Evolutionary conservation across 805 yeast genomes (phyloP), one percentile per base, ranked within the genome.

Genomic region (Clavispora santaluciae): DNA sequence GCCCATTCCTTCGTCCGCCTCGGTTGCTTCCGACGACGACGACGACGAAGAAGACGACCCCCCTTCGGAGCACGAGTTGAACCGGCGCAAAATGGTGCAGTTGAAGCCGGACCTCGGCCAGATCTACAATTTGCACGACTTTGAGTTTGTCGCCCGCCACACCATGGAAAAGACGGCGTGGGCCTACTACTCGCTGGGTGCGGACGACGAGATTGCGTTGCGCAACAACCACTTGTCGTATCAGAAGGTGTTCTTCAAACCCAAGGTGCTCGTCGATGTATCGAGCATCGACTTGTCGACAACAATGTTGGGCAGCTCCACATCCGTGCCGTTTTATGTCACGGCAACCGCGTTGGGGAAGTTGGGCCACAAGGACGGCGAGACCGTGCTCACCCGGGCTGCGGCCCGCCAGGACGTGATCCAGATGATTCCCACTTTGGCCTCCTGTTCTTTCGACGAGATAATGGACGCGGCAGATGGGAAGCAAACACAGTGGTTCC

Each of bases 91-190:
- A 11, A 33, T 40, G 26, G 12, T 54, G 25, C 56, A 54, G 24
- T 65, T 70, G 42, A 78, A 76, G 61, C 98, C 98, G 2, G 80
- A 79, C 12, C 56, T 91, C 29, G 68, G 77, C 6, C 80, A 78
- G 52, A 74, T 90, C 43, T 78, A 81, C 57, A 91, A 93, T 55
- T 53, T 87, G 44, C 82, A 79, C 53, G 98, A 91, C 61, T 89
- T 91, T 57, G 98, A 91, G 61, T 75, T 77, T 52, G 78, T 91
- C 34, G 97, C 98, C 3, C 73, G 87, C 38, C 76, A 81, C 44
- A 83, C 86, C 24, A 69, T 91, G 72, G 76, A 86, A 22, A 79
- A 78, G 41, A 75, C 61, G 13, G 97, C 93, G 0, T 86, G 97
- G 95, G 93, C 93, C 11, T 91, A 91, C 50, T 71, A 59, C 44